Conservation (phyloP, 1,284 basidiomycete genomes). For the Mycena sp. region DNA sequence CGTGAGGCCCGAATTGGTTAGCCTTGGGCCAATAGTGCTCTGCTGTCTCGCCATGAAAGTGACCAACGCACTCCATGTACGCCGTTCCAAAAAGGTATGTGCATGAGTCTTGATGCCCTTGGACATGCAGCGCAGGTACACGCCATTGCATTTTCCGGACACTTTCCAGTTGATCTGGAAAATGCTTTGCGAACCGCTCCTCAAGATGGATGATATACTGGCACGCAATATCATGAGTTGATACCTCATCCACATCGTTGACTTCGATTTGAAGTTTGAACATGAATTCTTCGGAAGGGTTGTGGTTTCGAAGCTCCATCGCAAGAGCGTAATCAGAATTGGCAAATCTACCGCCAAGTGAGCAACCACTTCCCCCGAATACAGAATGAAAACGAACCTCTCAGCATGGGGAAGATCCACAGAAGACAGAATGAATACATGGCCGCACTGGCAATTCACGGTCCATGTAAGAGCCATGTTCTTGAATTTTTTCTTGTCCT, state of each 20-base stretch:
- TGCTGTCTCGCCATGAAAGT: conserved; percentile 37
- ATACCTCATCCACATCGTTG: background rate
- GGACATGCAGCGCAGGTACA: conserved; percentile 1
- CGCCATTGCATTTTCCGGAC: background rate
- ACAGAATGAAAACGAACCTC: background rate
- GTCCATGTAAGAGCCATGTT: conserved; percentile 36
- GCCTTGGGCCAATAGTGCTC: conserved; percentile 34
- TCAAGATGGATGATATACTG: background rate
- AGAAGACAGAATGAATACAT: conserved; percentile 34
- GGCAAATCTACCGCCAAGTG: background rate
- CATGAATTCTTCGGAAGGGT: background rate
- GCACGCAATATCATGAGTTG: conserved; percentile 4
- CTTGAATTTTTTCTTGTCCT: conserved; percentile 38
- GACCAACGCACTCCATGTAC: conserved; percentile 28
- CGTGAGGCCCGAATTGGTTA: conserved; percentile 34
- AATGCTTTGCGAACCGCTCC: background rate
- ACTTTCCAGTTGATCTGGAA: background rate
- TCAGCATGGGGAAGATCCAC: conserved; percentile 8
- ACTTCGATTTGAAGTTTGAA: background rate
- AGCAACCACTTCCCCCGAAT: background rate
- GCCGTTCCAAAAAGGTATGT: conserved; percentile 31
- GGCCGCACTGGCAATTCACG: conserved; percentile 35
- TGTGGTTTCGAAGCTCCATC: background rate
- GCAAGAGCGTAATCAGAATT: background rate
- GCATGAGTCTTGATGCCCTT: background rate